Percentiles rank a stretch among this genome's conserved stretches.
phyloP scores from a whole-genome alignment of 1,284 basidiomycete species.

The Bondarzewia mesenterica region DNA sequence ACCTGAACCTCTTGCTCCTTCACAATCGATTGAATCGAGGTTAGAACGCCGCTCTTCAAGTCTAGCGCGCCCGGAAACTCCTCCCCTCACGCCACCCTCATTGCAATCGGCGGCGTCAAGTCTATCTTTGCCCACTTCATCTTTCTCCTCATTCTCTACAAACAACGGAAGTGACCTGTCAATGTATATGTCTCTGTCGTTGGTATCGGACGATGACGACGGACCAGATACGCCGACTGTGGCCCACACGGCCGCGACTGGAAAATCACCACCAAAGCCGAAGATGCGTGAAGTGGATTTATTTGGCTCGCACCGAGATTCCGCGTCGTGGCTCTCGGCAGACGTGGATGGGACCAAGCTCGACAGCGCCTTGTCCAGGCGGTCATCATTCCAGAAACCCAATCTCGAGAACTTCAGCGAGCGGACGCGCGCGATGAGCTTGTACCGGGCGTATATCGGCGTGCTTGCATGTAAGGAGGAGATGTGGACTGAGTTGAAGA shows the following conservation, averaged over 20 bases:
- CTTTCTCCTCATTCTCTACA: neutral
- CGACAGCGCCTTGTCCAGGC: constrained; percentile 23
- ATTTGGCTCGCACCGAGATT: constrained; percentile 5
- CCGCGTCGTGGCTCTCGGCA: constrained; percentile 16
- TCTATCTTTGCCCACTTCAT: neutral
- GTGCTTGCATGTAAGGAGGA: constrained; percentile 69
- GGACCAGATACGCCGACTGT: constrained; percentile 1
- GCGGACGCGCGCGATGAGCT: constrained; percentile 61
- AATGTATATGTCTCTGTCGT: neutral
- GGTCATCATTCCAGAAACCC: constrained; percentile 35
- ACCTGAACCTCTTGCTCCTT: constrained; percentile 25
- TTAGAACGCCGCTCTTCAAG: constrained; percentile 18
- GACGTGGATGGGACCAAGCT: constrained; percentile 28
- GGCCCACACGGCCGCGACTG: neutral
- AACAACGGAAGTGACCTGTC: constrained; percentile 4
- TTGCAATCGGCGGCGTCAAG: constrained; percentile 1
- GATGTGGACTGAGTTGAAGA: constrained; percentile 73
- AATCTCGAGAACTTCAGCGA: constrained; percentile 42
- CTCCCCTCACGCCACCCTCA: constrained; percentile 7
- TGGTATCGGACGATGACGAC: neutral
- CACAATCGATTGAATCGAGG: constrained; percentile 5
- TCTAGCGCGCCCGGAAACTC: neutral
- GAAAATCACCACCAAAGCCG: neutral
- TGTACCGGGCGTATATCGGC: constrained; percentile 52
- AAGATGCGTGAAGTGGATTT: neutral